Percentiles rank a stretch among this genome's conserved stretches.
phyloP scores from a whole-genome alignment of 2,329 filamentous ascomycete species.

The Phialophora tarda region DNA sequence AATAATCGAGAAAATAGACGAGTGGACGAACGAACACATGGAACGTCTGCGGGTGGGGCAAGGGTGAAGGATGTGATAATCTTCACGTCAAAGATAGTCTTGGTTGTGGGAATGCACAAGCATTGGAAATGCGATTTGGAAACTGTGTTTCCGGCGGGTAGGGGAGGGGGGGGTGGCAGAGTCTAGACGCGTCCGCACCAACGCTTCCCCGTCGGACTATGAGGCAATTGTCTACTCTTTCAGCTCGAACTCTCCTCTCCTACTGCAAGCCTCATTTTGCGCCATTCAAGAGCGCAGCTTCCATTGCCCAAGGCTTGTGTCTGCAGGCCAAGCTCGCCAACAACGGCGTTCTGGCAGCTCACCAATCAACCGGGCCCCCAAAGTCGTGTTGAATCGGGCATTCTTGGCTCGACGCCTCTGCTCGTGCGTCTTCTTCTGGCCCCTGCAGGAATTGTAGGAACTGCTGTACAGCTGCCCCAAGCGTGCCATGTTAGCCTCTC shows the following conservation, averaged over 20 bases:
- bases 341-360: background rate
- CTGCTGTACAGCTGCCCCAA: background rate
- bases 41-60: background rate
- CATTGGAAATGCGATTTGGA: background rate
- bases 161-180: background rate
- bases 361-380: background rate
- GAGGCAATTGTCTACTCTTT: background rate
- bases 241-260: constrained; percentile 8
- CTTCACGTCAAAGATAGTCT: constrained; percentile 5
- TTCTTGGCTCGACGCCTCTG: background rate
- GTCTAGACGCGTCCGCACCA: background rate
- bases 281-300: constrained; percentile 4
- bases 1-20: background rate
- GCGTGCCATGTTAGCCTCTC: background rate
- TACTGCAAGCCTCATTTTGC: background rate
- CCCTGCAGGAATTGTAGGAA: background rate
- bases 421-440: background rate
- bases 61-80: background rate
- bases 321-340: constrained; percentile 17
- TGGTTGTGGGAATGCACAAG: background rate
- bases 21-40: background rate
- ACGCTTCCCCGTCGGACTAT: constrained; percentile 2
- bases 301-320: constrained; percentile 9
- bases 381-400: background rate
- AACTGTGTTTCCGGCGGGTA: background rate